Conservation (phyloP, 1,284 basidiomycete species). For the Pascua guehoae region DNA sequence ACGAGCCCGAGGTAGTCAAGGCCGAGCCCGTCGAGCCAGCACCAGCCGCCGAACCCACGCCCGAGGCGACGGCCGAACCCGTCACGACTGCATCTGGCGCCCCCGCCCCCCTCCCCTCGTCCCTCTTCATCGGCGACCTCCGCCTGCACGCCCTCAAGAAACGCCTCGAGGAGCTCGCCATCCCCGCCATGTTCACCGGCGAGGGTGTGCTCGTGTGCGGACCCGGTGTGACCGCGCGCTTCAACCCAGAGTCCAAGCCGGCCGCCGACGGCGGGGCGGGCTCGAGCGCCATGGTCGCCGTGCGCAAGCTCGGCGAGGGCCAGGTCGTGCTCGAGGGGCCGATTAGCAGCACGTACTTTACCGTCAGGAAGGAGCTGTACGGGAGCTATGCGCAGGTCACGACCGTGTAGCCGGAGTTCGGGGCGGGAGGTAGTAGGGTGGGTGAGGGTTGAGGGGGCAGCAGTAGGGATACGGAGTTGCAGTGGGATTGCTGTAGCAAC, state of each 20-base stretch:
- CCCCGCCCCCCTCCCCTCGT: conserved; percentile 70
- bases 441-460: too few relatives aligned
- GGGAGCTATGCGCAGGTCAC: conserved; percentile 80
- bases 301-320: conserved; percentile 77
- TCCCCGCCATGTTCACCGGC: conserved; percentile 86
- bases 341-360: conserved; percentile 81
- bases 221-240: conserved; percentile 50
- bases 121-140: conserved; percentile 92
- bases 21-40: background rate
- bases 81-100: conserved; percentile 54
- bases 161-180: conserved; percentile 65
- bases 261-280: conserved; percentile 49
- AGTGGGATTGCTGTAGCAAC: background rate
- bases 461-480: too few relatives aligned
- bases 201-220: conserved; percentile 95
- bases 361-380: conserved; percentile 81
- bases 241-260: conserved; percentile 56
- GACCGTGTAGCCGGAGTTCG: conserved; percentile 13
- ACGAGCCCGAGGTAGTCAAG: conserved; percentile 9
- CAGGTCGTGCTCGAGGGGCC: conserved; percentile 83
- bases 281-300: conserved; percentile 72
- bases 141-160: conserved; percentile 81
- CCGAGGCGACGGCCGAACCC: conserved; percentile 31
- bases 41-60: conserved; percentile 21
- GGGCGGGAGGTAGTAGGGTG: background rate